phyloP scores from a whole-genome alignment of 192 early-diverging fungal genomes.

The Chytriomyces confervae region DNA sequence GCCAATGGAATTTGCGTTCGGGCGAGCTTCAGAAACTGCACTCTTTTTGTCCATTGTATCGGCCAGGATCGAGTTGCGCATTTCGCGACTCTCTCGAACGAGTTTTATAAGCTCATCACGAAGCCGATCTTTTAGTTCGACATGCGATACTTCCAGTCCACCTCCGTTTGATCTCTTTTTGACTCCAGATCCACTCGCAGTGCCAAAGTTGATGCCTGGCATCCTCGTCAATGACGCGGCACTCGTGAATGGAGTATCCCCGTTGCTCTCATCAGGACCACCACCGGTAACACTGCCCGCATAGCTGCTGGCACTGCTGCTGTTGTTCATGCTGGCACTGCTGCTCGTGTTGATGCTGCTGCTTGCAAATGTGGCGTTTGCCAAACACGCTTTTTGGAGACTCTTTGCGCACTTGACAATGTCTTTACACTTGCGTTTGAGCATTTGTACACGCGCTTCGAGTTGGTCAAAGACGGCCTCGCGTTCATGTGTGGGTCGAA shows the following conservation, averaged over 20 bases:
- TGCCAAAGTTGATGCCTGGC: neutral
- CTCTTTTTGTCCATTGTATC: neutral
- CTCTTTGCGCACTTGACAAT: neutral
- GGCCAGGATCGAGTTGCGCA: neutral
- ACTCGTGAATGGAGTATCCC: neutral
- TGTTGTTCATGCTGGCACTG: neutral
- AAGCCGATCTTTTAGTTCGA: neutral
- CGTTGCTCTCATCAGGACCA: neutral
- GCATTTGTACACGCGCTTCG: neutral
- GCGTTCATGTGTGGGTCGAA: slow-evolving; percentile 13
- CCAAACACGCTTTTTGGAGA: slow-evolving; percentile 4
- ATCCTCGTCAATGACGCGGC: neutral
- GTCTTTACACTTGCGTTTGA: slow-evolving; percentile 12
- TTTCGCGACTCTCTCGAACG: neutral
- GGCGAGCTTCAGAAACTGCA: no score
- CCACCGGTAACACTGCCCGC: neutral
- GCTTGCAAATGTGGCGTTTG: neutral
- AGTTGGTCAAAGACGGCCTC: slow-evolving; percentile 18
- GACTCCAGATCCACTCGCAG: neutral
- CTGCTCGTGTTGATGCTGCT: neutral
- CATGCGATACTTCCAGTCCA: neutral
- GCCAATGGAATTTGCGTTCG: no score
- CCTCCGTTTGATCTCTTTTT: neutral
- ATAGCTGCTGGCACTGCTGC: neutral
- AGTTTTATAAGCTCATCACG: slow-evolving; percentile 3